Base-by-base conservation (phyloP, 164 flowering plant species). In the Magnolia sinica region DNA sequence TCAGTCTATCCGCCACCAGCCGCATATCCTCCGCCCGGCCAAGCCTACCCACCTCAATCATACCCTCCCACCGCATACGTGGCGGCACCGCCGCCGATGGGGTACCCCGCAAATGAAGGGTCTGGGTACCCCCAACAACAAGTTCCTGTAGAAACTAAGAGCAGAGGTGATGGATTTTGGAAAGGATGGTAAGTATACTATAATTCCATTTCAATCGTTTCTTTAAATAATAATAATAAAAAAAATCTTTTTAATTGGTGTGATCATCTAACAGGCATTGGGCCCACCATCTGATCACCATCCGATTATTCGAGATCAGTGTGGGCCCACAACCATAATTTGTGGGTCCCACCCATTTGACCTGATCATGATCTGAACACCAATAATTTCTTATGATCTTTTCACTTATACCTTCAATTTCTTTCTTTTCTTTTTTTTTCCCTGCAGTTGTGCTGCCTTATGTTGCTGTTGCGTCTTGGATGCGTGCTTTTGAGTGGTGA, bases 391-490 rank as follows among this genome's bases (percentile, higher is more conserved):
- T 37, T 37, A 37, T 74, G 45, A 37, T 2, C 5, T 37, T 37
- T 37, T 37, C 45, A 37, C 45, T 37, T 3, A 37, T 37, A 37
- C 45, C 16, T 51, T 37, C 6, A 37, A 3, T 37, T 37, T 37
- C 5, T 4, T 37, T 2, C 5, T 37, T 37, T 3, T 4, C 0
- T 4, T 37, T 4, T 4, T 37, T 4, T 37, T 4, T 37, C 45
- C 45, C 71, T 75, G 76, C 81, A 78, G 83, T 59, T 79, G 79
- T 76, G 84, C 84, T 77, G 84, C 84, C 64, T n/a, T 82, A 19
- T 82, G 84, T 69, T 82, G 84, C 67, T 82, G 84, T 63, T 82
- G 81, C 76, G 77, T 58, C 55, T 79, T 82, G 82, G 84, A 82
- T 74, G 66, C 61, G 20, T 82, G 84, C 78, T 82, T 82, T 74